A percentile compares a stretch with the other conserved stretches of the same genome.
These are phyloP conservation scores for Chionographis japonica DNA, from an alignment of 106 monocot species.

Conservation along the genomic window DNA sequence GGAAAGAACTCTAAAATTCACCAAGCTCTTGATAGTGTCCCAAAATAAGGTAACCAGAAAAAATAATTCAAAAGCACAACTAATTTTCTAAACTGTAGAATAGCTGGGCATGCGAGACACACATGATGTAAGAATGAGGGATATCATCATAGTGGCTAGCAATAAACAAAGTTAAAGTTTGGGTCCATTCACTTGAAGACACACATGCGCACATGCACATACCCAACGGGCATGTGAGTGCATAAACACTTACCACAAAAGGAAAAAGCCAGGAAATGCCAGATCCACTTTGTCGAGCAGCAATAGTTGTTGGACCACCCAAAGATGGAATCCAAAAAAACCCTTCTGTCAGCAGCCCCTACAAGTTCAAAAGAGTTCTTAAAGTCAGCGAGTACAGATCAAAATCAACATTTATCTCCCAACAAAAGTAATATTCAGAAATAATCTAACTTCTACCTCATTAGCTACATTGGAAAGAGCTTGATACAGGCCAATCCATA, in stretches of 20 bases:
- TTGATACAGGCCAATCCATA: constrained; percentile 98
- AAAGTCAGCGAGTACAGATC: constrained; percentile 6
- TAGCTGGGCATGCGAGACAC: no score
- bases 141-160: no score
- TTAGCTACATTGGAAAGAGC: constrained; percentile 99
- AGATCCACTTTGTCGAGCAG: constrained; percentile 95
- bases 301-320: constrained; percentile 91
- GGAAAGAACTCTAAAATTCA: no score
- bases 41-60: no score
- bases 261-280: constrained; percentile 98
- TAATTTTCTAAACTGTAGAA: no score
- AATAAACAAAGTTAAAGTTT: no score
- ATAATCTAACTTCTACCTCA: constrained; percentile 46
- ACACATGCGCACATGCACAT: no score
- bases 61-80: no score
- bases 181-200: no score
- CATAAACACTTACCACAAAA: constrained; percentile 60
- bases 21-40: no score
- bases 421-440: background rate
- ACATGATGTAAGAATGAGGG: no score
- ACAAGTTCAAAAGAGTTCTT: constrained; percentile 13
- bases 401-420: background rate
- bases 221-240: no score
- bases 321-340: constrained; percentile 99
- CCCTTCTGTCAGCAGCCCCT: constrained; percentile 96